phyloP scores from a whole-genome alignment of 1,284 basidiomycete species.

The Takashimella koratensis region DNA sequence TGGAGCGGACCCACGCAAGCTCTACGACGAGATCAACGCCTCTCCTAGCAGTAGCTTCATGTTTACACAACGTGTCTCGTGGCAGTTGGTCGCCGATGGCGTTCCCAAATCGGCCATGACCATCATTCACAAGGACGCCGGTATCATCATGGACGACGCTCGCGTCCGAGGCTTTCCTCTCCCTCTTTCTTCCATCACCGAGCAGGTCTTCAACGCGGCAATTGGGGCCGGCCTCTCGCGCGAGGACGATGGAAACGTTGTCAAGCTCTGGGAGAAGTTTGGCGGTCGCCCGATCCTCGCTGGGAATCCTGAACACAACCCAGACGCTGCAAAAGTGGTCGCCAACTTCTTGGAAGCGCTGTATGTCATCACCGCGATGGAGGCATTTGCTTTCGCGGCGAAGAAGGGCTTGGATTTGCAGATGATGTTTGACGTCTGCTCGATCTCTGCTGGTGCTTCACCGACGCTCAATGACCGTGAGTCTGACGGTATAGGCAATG shows the following conservation, averaged over 20 bases:
- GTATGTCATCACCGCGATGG: constrained; percentile 44
- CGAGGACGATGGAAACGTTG: constrained; percentile 34
- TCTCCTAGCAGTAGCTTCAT: constrained; percentile 47
- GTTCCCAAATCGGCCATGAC: constrained; percentile 39
- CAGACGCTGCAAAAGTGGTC: constrained; percentile 7
- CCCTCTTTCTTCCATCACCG: constrained; percentile 33
- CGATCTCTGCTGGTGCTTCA: constrained; percentile 34
- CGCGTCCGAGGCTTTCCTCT: constrained; percentile 28
- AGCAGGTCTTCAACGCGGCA: constrained; percentile 38
- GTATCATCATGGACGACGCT: constrained; percentile 43
- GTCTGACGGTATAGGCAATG: constrained; percentile 14
- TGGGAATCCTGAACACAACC: not conserved
- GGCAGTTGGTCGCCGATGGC: constrained; percentile 33
- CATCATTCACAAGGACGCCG: constrained; percentile 41
- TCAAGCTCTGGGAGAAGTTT: constrained; percentile 39
- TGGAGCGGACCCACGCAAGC: constrained; percentile 38
- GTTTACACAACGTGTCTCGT: constrained; percentile 43
- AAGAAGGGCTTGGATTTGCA: constrained; percentile 42
- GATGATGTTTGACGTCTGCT: constrained; percentile 39
- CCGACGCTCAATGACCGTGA: constrained; percentile 43
- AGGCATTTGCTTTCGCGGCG: constrained; percentile 44
- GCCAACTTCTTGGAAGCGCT: constrained; percentile 43
- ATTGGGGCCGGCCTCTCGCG: constrained; percentile 29
- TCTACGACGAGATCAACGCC: constrained; percentile 36
- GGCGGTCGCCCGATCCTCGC: constrained; percentile 24